Base-by-base conservation (phyloP, 2,329 filamentous ascomycete species). In the Fusarium subtropicale region DNA sequence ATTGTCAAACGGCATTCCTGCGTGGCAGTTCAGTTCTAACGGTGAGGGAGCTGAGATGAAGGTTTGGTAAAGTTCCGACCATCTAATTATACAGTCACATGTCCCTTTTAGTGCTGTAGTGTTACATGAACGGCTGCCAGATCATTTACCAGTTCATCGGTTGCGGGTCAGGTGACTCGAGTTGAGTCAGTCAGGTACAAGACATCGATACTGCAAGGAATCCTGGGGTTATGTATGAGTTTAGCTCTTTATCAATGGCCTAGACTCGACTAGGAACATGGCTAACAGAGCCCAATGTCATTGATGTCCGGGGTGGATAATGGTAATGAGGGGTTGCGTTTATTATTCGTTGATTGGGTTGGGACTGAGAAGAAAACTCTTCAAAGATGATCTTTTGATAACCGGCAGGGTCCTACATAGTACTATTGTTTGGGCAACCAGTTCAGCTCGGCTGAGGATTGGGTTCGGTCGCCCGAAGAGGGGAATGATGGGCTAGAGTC, bases 1-100 rank as follows among this genome's bases (percentile, higher is more conserved):
- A 36, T 24, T 38, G 36, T 41, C 42, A 38, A 68, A 68, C 65
- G 58, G 64, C 53, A 68, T 64, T 63, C 53, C 58, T 46, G 24
- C 18, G 20, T 36, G 44, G 39, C 26, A 57, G 26, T 48, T 64
- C 12, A 41, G 51, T 57, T 61, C 24, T 45, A 64, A 69, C 56
- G 66, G 66, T 69, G 60, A 66, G 56, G 30, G 33, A 28, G 36
- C 15, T 24, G 48, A 13, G 15, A 26, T 7, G 16, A 39, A 45
- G n/a, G 41, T 53, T 30, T 44, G 31, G 46, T 48, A 38, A 36
- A 63, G 42, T 56, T 56, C 38, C 10, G 31, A 30, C 47, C 56
- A 55, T 33, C n/a, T 31, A 38, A 20, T 11, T 20, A 46, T 15
- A n/a, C 48, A 28, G 18, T 39, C 26, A 28, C 28, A 28, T 51